Percentiles rank a stretch among this genome's conserved stretches.
These are phyloP conservation scores for Arthrobotrys musiformis DNA, from an alignment of 2,329 filamentous ascomycete species.

Conservation along the genomic window DNA sequence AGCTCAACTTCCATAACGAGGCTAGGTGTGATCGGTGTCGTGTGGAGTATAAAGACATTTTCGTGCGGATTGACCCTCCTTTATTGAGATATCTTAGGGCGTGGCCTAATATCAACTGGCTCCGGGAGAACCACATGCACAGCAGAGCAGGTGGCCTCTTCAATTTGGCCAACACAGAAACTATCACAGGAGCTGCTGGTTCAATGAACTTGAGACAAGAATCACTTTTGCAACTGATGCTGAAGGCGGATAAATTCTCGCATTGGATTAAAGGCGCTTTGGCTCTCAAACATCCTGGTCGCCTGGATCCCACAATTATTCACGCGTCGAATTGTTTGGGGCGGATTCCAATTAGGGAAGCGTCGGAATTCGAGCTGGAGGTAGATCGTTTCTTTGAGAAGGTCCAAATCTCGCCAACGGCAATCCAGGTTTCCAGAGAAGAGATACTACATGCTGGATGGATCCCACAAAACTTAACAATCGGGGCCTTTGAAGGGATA, in stretches of 20 bases:
- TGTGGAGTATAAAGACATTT: not conserved
- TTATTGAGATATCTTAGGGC: not conserved
- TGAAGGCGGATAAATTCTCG: too few relatives aligned
- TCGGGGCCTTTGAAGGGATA: not conserved
- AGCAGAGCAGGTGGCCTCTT: not conserved
- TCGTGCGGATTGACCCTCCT: not conserved
- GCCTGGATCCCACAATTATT: not conserved
- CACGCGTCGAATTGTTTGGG: not conserved
- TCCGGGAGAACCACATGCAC: not conserved
- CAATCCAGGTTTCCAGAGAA: not conserved
- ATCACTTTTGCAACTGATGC: not conserved
- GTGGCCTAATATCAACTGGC: not conserved
- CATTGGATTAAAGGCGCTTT: too few relatives aligned
- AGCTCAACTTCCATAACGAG: too few relatives aligned
- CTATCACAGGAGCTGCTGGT: not conserved
- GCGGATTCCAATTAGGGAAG: not conserved
- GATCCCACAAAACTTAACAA: not conserved
- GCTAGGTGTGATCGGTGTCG: not conserved
- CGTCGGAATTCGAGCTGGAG: too few relatives aligned
- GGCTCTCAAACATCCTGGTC: too few relatives aligned
- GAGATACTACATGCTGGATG: not conserved
- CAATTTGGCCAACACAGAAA: not conserved
- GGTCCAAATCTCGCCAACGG: not conserved
- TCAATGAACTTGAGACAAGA: not conserved
- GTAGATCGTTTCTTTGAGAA: too few relatives aligned